Evolutionary conservation across 495 filamentous ascomycete species (phyloP).

Genomic region (Aspergillus conjunctus): DNA sequence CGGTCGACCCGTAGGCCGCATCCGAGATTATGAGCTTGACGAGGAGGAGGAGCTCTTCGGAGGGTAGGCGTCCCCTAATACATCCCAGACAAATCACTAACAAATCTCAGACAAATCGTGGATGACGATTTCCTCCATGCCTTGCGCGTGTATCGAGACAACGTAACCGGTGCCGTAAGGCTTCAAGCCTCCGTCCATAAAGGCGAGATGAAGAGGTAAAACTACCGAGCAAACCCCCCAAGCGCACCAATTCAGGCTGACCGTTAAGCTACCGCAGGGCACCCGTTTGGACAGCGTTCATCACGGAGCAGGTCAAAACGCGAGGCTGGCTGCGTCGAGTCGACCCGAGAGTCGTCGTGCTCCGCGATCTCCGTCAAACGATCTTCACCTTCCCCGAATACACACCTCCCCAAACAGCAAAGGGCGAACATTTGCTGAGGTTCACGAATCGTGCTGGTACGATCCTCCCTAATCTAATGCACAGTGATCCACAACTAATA

Average conservation of each 20-base stretch:
- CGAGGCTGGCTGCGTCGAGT: conserved; percentile 58
- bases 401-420: conserved; percentile 33
- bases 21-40: conserved; percentile 61
- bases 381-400: conserved; percentile 65
- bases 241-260: background rate
- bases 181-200: conserved; percentile 54
- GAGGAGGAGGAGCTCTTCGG: conserved; percentile 69
- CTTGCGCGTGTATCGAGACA: conserved; percentile 71
- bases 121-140: conserved; percentile 72
- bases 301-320: conserved; percentile 60
- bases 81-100: background rate
- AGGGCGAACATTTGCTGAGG: conserved; percentile 43
- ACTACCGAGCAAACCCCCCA: background rate
- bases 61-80: conserved; percentile 53
- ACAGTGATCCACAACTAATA: conserved; percentile 3
- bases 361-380: conserved; percentile 62
- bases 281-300: conserved; percentile 78
- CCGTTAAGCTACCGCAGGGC: conserved; percentile 29
- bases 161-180: conserved; percentile 59
- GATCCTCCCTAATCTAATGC: background rate
- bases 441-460: conserved; percentile 41
- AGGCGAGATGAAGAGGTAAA: conserved; percentile 46
- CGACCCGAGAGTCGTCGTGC: conserved; percentile 54
- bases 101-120: conserved; percentile 60
- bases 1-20: conserved; percentile 49